These are phyloP conservation scores for Phytopythium oedochilum DNA, from an alignment of 352 stramenopile genomes.

Conservation along the genomic window DNA sequence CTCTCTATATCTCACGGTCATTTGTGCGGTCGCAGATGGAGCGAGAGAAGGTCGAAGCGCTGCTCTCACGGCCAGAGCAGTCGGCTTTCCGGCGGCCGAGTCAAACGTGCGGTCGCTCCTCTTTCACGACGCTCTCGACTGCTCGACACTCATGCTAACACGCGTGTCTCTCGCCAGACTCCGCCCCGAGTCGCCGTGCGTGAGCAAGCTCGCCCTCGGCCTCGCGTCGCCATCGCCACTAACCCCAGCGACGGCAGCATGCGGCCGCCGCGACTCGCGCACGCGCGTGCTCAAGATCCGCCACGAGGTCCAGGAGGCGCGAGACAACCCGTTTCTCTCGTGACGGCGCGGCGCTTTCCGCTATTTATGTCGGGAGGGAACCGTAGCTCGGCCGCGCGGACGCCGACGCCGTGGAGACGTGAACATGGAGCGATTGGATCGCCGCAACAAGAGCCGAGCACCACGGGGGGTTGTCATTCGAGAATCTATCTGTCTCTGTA, in stretches of 20 bases:
- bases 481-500: background rate
- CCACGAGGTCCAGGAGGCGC: slow-evolving; percentile 57
- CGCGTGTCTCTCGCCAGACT: background rate
- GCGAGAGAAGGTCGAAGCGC: slow-evolving; percentile 1
- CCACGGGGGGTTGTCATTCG: background rate
- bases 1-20: background rate
- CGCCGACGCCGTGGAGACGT: background rate
- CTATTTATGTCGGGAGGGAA: background rate
- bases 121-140: background rate
- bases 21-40: background rate
- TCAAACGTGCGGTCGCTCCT: background rate
- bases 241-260: slow-evolving; percentile 4
- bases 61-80: background rate
- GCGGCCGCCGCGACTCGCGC: slow-evolving; percentile 2
- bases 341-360: slow-evolving; percentile 12
- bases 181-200: background rate
- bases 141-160: no score
- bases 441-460: no score
- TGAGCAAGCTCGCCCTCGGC: background rate
- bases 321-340: slow-evolving; percentile 69
- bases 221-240: slow-evolving; percentile 2
- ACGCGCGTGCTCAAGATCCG: slow-evolving; percentile 66
- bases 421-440: no score
- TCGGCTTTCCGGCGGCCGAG: background rate
- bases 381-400: background rate